These are phyloP conservation scores for Haplosporangium sp. DNA, from an alignment of 371 early-diverging fungal species.

Conservation along the genomic window DNA sequence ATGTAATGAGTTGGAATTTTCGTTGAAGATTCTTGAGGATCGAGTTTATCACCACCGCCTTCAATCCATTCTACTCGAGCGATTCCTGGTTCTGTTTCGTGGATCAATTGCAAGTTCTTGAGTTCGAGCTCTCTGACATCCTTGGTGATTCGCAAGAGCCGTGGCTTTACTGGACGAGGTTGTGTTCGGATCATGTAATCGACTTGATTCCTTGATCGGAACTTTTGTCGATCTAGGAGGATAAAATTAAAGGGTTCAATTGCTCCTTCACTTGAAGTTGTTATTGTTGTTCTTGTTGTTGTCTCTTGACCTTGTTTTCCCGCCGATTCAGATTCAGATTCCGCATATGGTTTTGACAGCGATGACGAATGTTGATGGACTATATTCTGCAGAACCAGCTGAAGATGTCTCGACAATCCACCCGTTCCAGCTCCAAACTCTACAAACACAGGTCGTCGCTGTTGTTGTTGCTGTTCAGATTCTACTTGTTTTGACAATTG, in stretches of 20 bases:
- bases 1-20: conserved; percentile 33
- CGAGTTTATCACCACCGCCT: conserved; percentile 20
- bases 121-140: conserved; percentile 37
- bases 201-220: conserved; percentile 51
- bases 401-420: conserved; percentile 45
- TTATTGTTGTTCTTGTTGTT: no score
- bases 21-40: conserved; percentile 21
- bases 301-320: no score
- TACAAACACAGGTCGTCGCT: conserved; percentile 33
- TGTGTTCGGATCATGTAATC: conserved; percentile 56
- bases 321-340: no score
- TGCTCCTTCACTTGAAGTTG: no score
- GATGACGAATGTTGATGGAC: background rate
- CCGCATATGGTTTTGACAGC: background rate
- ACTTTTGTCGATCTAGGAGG: conserved; percentile 47
- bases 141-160: conserved; percentile 53
- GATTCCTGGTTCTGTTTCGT: conserved; percentile 37
- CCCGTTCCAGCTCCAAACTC: conserved; percentile 56
- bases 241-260: conserved; percentile 46
- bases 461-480: background rate
- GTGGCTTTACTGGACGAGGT: conserved; percentile 41
- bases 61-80: conserved; percentile 40
- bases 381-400: conserved; percentile 39
- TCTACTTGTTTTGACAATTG: background rate
- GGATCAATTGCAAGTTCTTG: conserved; percentile 39